Conservation (phyloP, 306 rosid genomes). For the Biancaea sappan region DNA sequence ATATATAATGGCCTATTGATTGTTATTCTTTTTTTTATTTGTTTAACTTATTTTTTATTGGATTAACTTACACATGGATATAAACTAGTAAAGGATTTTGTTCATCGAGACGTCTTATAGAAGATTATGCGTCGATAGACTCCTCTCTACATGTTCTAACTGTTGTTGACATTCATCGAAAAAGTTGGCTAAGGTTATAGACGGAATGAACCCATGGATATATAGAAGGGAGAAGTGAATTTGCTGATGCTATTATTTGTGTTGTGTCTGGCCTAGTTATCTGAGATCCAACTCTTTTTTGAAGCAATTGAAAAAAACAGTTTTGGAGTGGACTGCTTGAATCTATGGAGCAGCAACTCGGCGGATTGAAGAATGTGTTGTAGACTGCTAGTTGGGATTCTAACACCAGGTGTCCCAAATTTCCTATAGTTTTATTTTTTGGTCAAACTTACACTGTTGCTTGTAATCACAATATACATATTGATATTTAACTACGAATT, state of each 20-base stretch:
- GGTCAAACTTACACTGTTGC: too few relatives aligned
- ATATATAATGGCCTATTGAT: conserved; percentile 47
- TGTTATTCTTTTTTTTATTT: conserved; percentile 43
- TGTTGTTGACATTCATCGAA: conserved; percentile 25
- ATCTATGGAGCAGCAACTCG: background rate
- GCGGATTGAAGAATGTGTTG: background rate
- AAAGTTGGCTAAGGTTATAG: background rate
- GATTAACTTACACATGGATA: conserved; percentile 49
- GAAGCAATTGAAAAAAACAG: background rate
- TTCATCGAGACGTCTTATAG: conserved; percentile 42
- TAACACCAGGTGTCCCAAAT: background rate
- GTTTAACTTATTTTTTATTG: conserved; percentile 40
- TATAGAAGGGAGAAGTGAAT: background rate
- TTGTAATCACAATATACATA: too few relatives aligned
- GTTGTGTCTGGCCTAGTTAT: background rate
- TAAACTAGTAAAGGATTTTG: conserved; percentile 65
- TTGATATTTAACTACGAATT: too few relatives aligned
- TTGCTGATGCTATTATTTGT: background rate
- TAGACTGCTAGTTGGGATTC: background rate
- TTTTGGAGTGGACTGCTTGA: background rate
- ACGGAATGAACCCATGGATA: background rate
- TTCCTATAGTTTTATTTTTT: background rate
- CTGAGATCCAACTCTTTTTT: background rate
- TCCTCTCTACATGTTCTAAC: conserved; percentile 27
- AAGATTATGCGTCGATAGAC: conserved; percentile 40